Evolutionary conservation across 257 asterid species (phyloP).

Genomic region (Petrea volubilis): DNA sequence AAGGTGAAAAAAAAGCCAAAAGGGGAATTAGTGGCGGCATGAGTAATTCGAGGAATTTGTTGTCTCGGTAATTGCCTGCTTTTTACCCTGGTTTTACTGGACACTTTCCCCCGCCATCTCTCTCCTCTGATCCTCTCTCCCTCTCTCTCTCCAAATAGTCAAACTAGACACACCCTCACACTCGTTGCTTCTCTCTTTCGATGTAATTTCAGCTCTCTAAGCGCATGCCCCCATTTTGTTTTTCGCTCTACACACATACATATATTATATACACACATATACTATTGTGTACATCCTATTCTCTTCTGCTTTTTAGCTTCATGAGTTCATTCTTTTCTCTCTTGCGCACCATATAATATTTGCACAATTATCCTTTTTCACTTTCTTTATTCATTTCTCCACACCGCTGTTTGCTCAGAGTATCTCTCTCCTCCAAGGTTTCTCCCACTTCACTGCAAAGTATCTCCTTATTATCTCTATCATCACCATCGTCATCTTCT

Average conservation of each 20-base stretch:
- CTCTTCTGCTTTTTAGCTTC: not conserved
- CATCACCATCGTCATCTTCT: not conserved
- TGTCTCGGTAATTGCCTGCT: slow-evolving; percentile 28
- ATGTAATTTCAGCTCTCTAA: not conserved
- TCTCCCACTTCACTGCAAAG: slow-evolving; percentile 28
- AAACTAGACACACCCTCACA: not conserved
- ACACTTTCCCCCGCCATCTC: slow-evolving; percentile 23
- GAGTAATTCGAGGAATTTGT: slow-evolving; percentile 26
- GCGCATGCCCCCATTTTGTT: not conserved
- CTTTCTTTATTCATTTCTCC: slow-evolving; percentile 19
- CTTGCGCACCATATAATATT: not conserved
- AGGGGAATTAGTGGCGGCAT: not conserved
- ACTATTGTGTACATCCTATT: not conserved
- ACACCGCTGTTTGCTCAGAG: not conserved
- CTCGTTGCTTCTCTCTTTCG: not conserved
- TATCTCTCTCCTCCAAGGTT: not conserved
- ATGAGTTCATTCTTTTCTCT: too few species aligned
- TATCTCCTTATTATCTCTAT: not conserved
- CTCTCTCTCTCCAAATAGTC: not conserved
- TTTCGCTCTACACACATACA: not conserved
- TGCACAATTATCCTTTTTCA: not conserved
- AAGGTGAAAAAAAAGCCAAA: not conserved
- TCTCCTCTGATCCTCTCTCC: not conserved
- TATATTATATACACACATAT: not conserved
- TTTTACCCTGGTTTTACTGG: slow-evolving; percentile 21